Evolutionary conservation across 257 asterid genomes (phyloP), one percentile per base, ranked within the genome.

Genomic region (Ligustrum vulgare): DNA sequence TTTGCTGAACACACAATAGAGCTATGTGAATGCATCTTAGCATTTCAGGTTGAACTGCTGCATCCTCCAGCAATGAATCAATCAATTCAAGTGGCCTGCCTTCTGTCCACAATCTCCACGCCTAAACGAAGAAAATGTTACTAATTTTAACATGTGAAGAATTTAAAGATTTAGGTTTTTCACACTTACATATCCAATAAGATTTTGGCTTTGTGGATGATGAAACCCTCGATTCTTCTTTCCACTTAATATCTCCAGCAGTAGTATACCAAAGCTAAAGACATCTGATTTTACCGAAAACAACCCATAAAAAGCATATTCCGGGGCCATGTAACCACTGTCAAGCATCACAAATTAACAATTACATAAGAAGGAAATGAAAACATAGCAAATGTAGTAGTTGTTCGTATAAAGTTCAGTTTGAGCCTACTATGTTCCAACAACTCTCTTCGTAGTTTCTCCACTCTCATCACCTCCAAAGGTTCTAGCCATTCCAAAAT

Each of bases 21-120:
- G 84, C 90, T 2, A 83, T 77, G 34, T 81, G 85, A 54, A 81
- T 69, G 73, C 79, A 76, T 8, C 85, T 74, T 31, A 47, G 35
- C 41, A 75, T 79, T 70, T 80, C 85, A 20, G 64, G 25, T 1
- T 64, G n/a, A 16, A 72, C 6, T 10, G 63, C 63, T 22, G 69
- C 10, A 3, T 69, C 72, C 20, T 75, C 82, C 76, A 81, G 32
- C 13, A 3, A 9, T 0, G 73, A 56, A 67, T 82, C 87, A 9
- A 82, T 62, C 60, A 87, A 45, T 66, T 82, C 76, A 11, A 35
- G n/a, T 1, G 81, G 74, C 65, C 33, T 80, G 8, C 88, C 88
- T 83, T 83, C 89, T 67, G 10, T 78, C 84, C 85, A 83, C 1
- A 83, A 68, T 18, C 72, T 71, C 89, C 91, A 87, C 8, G 63